Base-by-base conservation (phyloP, 345 rosid genomes). In the Gossypium turneri region DNA sequence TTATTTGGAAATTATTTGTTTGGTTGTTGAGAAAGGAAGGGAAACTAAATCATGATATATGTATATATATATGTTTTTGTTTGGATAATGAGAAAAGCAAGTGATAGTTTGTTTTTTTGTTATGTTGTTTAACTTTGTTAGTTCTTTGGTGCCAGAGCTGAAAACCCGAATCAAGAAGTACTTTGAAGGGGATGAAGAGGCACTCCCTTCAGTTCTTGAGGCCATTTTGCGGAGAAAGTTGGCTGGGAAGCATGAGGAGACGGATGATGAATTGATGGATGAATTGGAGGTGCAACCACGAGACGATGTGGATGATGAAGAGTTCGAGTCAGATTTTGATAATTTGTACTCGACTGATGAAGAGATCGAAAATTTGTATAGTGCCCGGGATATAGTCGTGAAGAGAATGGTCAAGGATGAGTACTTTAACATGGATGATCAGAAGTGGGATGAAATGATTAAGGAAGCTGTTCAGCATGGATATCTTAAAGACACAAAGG, bases 401-500 rank as follows among this genome's bases (percentile, higher is more conserved):
- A 74, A 85, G 48, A 93, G 79, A 76, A 87, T 90, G 96, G 76
- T 44, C 29, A 64, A 84, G 62, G 88, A 95, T 78, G 89, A 93
- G 58, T 88, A 53, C 74, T 91, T 88, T 75, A 90, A 90, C 80
- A 86, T 93, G 97, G 94, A 91, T 47, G 92, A 88, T 5, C 83
- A 79, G 85, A 90, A 93, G 82, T 95, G 97, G 97, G 99, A 95
- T 78, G 83, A 70, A 25, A 89, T 95, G 88, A 64, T 95, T 76
- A 81, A 79, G 73, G 97, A 95, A 80, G 89, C 91, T 0, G 73
- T 85, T 57, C 79, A 83, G 51, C 87, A 88, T 20, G 97, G 97
- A 16, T 67, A 79, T 79, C 74, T 95, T 29, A 85, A 67, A 73
- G 90, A 93, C 82, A 91, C 99, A 6, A 85, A 80, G 79, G 92